These are phyloP conservation scores for Pleurotus tuber-regium DNA, from an alignment of 768 basidiomycete genomes.

Conservation along the genomic window DNA sequence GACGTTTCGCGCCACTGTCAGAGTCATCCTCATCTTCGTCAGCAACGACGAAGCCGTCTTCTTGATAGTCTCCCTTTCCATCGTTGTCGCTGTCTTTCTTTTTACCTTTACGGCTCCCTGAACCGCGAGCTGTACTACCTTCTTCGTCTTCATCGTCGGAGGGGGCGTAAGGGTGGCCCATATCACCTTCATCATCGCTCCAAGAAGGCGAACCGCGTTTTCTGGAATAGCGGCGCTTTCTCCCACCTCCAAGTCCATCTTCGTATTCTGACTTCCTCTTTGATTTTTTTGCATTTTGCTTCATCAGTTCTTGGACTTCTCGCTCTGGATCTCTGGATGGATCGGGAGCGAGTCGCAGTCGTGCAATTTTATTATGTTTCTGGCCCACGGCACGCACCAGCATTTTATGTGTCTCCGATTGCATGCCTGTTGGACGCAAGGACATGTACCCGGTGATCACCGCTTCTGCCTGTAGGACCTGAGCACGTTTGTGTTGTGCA, in stretches of 20 bases:
- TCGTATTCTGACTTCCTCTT: slow-evolving; percentile 55
- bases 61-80: slow-evolving; percentile 69
- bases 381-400: slow-evolving; percentile 84
- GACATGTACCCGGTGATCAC: slow-evolving; percentile 81
- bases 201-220: slow-evolving; percentile 42
- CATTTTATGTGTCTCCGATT: slow-evolving; percentile 86
- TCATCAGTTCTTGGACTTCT: slow-evolving; percentile 66
- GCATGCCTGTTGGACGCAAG: slow-evolving; percentile 85
- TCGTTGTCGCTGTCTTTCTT: slow-evolving; percentile 53
- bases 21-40: slow-evolving; percentile 72
- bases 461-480: slow-evolving; percentile 85
- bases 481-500: slow-evolving; percentile 83
- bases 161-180: slow-evolving; percentile 44
- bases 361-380: slow-evolving; percentile 78
- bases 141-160: slow-evolving; percentile 62
- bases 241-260: slow-evolving; percentile 44
- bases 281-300: slow-evolving; percentile 61
- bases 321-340: slow-evolving; percentile 75
- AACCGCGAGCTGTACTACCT: slow-evolving; percentile 24
- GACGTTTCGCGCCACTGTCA: slow-evolving; percentile 35
- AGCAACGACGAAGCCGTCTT: slow-evolving; percentile 83
- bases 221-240: slow-evolving; percentile 43
- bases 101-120: slow-evolving; percentile 40
- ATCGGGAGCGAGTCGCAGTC: slow-evolving; percentile 77
- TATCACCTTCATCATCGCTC: slow-evolving; percentile 72